These are phyloP conservation scores for Cladosporium sp. DNA, from an alignment of 2,329 filamentous ascomycete genomes.

Conservation along the genomic window DNA sequence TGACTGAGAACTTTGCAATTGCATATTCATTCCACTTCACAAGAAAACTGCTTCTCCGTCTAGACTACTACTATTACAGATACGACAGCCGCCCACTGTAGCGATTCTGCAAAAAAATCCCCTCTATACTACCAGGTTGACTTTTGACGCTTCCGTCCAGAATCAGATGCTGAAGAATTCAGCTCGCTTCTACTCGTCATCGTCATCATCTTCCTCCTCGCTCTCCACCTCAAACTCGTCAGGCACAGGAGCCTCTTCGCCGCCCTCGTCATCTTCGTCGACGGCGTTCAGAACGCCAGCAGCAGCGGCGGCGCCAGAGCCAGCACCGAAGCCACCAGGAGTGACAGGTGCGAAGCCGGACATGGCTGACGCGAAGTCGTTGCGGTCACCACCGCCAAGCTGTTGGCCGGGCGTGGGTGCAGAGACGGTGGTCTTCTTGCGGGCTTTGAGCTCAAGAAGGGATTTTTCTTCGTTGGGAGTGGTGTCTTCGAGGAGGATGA, in stretches of 20 bases:
- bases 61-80: neutral
- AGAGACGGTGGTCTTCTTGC: slow-evolving; percentile 63
- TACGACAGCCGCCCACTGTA: neutral
- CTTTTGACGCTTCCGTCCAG: neutral
- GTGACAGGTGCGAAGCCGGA: slow-evolving; percentile 28
- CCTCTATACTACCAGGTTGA: neutral
- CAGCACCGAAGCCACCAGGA: slow-evolving; percentile 9
- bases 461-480: slow-evolving; percentile 75
- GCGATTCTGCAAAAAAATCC: neutral
- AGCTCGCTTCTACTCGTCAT: neutral
- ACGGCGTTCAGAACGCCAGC: slow-evolving; percentile 81
- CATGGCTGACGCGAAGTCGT: slow-evolving; percentile 35
- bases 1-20: neutral
- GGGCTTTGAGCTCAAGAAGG: slow-evolving; percentile 87
- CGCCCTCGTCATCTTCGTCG: slow-evolving; percentile 75
- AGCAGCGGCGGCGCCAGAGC: slow-evolving; percentile 40
- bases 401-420: slow-evolving; percentile 39
- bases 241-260: slow-evolving; percentile 68
- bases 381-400: slow-evolving; percentile 25
- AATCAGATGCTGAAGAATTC: neutral
- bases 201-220: slow-evolving; percentile 32
- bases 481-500: slow-evolving; percentile 85
- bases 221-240: slow-evolving; percentile 78
- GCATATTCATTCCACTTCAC: neutral
- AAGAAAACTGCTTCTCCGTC: neutral